A percentile compares a stretch with the other conserved stretches of the same genome.
Evolutionary conservation across 1,139 yeast species (phyloP).

Genomic region (Saccharomyces hybrid): DNA sequence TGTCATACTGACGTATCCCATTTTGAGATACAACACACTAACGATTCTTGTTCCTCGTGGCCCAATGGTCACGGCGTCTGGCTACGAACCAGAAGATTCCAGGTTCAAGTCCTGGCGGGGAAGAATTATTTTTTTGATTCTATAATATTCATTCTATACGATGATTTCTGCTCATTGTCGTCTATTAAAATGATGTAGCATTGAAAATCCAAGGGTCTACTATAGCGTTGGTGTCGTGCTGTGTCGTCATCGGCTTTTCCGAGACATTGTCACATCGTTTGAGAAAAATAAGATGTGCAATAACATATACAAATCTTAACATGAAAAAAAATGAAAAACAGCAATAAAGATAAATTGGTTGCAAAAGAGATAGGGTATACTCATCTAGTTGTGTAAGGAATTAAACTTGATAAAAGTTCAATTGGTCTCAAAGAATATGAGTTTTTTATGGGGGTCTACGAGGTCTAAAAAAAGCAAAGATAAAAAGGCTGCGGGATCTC

Average conservation of each 20-base stretch:
- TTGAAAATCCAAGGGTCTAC: no score
- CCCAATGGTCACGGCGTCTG: slow-evolving; percentile 93
- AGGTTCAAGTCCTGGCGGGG: slow-evolving; percentile 97
- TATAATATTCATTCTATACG: background rate
- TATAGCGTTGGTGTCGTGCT: background rate
- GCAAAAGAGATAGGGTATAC: background rate
- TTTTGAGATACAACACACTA: no score
- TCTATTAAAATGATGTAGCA: background rate
- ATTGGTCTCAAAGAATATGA: background rate
- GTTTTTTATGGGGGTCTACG: background rate
- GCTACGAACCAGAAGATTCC: slow-evolving; percentile 92
- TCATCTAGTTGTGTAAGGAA: background rate
- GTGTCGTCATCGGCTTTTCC: background rate
- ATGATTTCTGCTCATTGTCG: background rate
- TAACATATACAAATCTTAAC: background rate
- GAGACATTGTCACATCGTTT: background rate
- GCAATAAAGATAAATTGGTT: background rate
- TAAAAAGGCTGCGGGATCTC: background rate
- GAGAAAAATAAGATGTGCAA: background rate
- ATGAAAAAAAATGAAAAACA: background rate
- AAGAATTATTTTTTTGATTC: slow-evolving; percentile 39
- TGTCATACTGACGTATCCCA: no score
- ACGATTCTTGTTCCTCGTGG: slow-evolving; percentile 57
- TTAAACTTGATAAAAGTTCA: background rate
- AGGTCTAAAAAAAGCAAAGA: background rate